These are phyloP conservation scores for Boletus insuetus DNA, from an alignment of 768 basidiomycete genomes.

Conservation along the genomic window DNA sequence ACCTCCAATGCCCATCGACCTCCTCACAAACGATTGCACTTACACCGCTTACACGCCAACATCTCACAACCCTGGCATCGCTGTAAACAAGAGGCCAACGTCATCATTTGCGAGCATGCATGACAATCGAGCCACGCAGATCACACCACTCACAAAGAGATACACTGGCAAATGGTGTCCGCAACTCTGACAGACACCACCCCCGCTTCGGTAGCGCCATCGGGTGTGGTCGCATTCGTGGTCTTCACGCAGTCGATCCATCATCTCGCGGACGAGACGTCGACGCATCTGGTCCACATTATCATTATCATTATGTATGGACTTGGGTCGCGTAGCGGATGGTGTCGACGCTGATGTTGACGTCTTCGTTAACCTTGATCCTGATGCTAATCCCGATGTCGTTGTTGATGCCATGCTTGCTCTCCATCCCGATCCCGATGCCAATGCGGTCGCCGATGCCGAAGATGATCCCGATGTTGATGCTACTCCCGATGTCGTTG, in stretches of 20 bases:
- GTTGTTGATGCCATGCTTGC: not conserved
- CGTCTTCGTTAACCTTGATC: not conserved
- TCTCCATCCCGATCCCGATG: not conserved
- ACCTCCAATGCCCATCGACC: no score
- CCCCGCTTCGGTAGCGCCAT: slow-evolving; percentile 46
- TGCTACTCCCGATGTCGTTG: not conserved
- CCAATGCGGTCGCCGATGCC: not conserved
- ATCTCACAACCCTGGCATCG: slow-evolving; percentile 34
- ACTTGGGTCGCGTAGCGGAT: not conserved
- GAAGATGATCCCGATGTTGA: not conserved
- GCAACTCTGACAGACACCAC: slow-evolving; percentile 48
- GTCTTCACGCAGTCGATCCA: slow-evolving; percentile 43
- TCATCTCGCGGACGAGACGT: slow-evolving; percentile 29
- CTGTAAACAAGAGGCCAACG: slow-evolving; percentile 13
- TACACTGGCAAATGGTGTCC: slow-evolving; percentile 37
- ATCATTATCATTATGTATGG: not conserved
- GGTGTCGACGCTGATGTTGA: not conserved
- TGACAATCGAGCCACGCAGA: not conserved
- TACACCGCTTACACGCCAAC: slow-evolving; percentile 37
- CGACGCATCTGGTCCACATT: slow-evolving; percentile 5
- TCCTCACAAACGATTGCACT: slow-evolving; percentile 34
- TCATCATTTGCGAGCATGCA: not conserved
- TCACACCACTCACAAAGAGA: slow-evolving; percentile 44
- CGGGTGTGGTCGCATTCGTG: slow-evolving; percentile 50
- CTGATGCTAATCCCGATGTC: not conserved